Percentiles rank a stretch among this genome's conserved stretches.
Evolutionary conservation across 345 rosid genomes (phyloP).

Genomic region (Carallia brachiata): DNA sequence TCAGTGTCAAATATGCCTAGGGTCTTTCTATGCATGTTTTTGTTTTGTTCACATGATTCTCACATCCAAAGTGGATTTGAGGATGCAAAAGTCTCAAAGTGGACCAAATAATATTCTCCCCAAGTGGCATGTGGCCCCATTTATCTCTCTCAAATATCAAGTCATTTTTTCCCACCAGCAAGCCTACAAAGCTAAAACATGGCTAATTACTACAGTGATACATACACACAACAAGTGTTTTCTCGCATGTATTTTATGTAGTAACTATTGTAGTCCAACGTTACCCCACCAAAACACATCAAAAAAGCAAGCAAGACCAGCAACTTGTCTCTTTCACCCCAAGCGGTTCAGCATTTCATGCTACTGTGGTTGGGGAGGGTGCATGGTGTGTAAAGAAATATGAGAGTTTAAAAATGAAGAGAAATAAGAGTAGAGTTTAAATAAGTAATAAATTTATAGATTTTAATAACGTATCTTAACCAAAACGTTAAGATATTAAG

Average conservation of each 20-base stretch:
- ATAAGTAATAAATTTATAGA: too few species aligned
- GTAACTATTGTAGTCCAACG: conserved; percentile 20
- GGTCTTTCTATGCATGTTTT: conserved; percentile 33
- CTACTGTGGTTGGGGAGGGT: too few species aligned
- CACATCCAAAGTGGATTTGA: conserved; percentile 12
- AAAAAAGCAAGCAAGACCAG: conserved; percentile 3
- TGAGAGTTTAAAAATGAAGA: too few species aligned
- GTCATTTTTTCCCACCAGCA: conserved; percentile 13
- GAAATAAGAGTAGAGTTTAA: too few species aligned
- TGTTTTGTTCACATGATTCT: conserved; percentile 14
- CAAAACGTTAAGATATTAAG: too few species aligned
- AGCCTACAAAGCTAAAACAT: conserved; percentile 14
- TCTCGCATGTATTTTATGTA: conserved; percentile 5
- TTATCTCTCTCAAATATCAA: conserved; percentile 9
- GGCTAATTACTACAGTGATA: not conserved
- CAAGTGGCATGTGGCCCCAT: conserved; percentile 30
- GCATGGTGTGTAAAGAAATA: too few species aligned
- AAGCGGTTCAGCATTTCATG: conserved; percentile 11
- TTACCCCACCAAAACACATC: conserved; percentile 20
- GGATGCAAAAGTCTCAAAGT: not conserved
- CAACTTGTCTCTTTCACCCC: conserved; percentile 34
- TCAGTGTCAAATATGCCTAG: not conserved
- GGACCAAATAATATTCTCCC: conserved; percentile 19
- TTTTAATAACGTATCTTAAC: too few species aligned
- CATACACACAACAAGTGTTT: not conserved